Conservation (phyloP, 108 stramenopile genomes). For the Discostella stelligeroides region DNA sequence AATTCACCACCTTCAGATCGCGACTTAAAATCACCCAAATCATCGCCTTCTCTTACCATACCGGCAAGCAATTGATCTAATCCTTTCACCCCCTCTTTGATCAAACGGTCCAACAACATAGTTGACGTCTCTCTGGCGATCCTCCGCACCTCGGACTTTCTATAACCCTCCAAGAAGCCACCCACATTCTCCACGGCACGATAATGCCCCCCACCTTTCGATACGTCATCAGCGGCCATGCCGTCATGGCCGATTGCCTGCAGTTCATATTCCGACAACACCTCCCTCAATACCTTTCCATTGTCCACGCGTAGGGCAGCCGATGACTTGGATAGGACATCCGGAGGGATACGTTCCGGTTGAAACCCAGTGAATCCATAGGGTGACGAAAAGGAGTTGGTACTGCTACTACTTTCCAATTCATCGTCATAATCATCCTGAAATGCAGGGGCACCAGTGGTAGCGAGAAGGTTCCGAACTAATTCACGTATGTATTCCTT, state of each 20-base stretch:
- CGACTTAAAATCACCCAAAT: conserved; percentile 19
- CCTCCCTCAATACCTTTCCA: conserved; percentile 69
- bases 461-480: conserved; percentile 60
- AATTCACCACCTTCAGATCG: conserved; percentile 70
- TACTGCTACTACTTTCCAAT: conserved; percentile 5
- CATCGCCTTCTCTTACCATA: conserved; percentile 67
- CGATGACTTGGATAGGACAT: conserved; percentile 60
- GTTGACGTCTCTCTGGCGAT: conserved; percentile 77
- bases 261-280: conserved; percentile 74
- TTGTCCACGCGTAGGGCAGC: conserved; percentile 59
- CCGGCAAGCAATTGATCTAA: conserved; percentile 72
- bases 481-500: conserved; percentile 68
- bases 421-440: conserved; percentile 51
- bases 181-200: conserved; percentile 76
- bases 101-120: conserved; percentile 76
- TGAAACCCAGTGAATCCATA: conserved; percentile 81
- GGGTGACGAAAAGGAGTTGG: conserved; percentile 44
- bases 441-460: conserved; percentile 86
- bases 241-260: conserved; percentile 88
- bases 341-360: conserved; percentile 66
- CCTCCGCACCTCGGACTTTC: conserved; percentile 78
- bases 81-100: conserved; percentile 75
- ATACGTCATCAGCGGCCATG: conserved; percentile 66
- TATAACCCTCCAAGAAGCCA: conserved; percentile 81
- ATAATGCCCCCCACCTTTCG: conserved; percentile 86